These are phyloP conservation scores for Ceratocystis albifundus DNA, from an alignment of 2,329 filamentous ascomycete genomes.

Conservation along the genomic window DNA sequence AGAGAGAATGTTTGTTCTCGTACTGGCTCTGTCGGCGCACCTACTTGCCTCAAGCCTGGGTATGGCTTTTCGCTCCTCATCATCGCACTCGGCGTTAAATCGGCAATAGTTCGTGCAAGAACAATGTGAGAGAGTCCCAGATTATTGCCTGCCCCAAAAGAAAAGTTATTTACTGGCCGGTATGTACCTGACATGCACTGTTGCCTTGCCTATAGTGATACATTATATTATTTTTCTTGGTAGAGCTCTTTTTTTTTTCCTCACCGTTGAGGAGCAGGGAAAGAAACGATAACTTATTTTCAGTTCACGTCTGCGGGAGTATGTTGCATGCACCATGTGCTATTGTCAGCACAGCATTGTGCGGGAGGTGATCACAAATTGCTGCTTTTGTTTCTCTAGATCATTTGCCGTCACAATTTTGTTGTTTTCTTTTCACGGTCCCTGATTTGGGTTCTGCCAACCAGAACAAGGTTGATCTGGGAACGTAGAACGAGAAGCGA, in stretches of 20 bases:
- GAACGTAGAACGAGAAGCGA: conserved; percentile 52
- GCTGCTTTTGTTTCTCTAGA: conserved; percentile 45
- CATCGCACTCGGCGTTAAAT: too few relatives aligned
- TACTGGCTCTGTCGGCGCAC: too few relatives aligned
- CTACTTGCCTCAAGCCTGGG: too few relatives aligned
- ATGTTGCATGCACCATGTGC: conserved; percentile 48
- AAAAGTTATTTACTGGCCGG: neutral
- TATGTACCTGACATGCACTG: neutral
- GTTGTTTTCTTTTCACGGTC: conserved; percentile 44
- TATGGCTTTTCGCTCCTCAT: too few relatives aligned
- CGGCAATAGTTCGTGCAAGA: too few relatives aligned
- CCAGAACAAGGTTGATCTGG: conserved; percentile 49
- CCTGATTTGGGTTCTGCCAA: conserved; percentile 46
- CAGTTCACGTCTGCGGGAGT: conserved; percentile 49
- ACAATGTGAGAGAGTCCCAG: too few relatives aligned
- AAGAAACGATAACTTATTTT: conserved; percentile 34
- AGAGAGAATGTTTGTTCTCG: too few relatives aligned
- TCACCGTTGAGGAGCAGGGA: conserved; percentile 31
- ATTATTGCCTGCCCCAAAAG: conserved; percentile 45
- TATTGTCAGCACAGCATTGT: conserved; percentile 50
- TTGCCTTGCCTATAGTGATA: too few relatives aligned
- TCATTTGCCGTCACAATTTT: conserved; percentile 46
- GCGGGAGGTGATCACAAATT: conserved; percentile 49
- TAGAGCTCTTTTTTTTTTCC: conserved; percentile 25
- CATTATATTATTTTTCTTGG: neutral